phyloP scores from a whole-genome alignment of 2,329 filamentous ascomycete genomes.

The Botrytis tulipae region DNA sequence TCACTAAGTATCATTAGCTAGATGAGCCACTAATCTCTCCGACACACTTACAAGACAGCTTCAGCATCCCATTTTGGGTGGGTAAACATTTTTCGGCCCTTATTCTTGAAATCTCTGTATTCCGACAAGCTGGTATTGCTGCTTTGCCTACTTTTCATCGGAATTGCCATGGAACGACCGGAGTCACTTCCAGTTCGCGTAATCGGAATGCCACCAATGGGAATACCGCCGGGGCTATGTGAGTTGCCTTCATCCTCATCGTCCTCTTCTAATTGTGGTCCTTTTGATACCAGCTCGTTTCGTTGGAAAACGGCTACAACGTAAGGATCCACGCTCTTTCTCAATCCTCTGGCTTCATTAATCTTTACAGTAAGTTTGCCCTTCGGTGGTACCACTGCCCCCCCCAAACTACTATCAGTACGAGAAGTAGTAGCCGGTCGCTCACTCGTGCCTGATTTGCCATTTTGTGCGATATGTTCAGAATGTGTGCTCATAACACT shows the following conservation, averaged over 20 bases:
- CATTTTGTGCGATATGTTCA: slow-evolving; percentile 43
- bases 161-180: slow-evolving; percentile 82
- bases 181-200: slow-evolving; percentile 76
- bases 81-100: slow-evolving; percentile 63
- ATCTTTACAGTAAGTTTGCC: slow-evolving; percentile 91
- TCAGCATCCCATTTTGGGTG: slow-evolving; percentile 95
- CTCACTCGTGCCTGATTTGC: slow-evolving; percentile 39
- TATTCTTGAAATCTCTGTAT: slow-evolving; percentile 52
- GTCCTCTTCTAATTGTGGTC: slow-evolving; percentile 63
- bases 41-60: slow-evolving; percentile 77
- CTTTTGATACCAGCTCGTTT: slow-evolving; percentile 91
- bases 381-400: slow-evolving; percentile 69
- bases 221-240: slow-evolving; percentile 43
- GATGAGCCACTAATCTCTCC: slow-evolving; percentile 20
- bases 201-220: slow-evolving; percentile 57
- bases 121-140: slow-evolving; percentile 87
- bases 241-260: slow-evolving; percentile 61
- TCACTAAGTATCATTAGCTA: slow-evolving; percentile 58
- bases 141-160: slow-evolving; percentile 94
- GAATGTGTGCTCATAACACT: slow-evolving; percentile 40
- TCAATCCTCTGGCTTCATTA: slow-evolving; percentile 76
- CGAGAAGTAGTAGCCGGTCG: slow-evolving; percentile 31
- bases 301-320: slow-evolving; percentile 96
- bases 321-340: slow-evolving; percentile 84
- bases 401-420: slow-evolving; percentile 43